A percentile compares a stretch with the other conserved stretches of the same genome.
Evolutionary conservation across 2,329 filamentous ascomycete genomes (phyloP).

Genomic region (Rosellinia necatrix): DNA sequence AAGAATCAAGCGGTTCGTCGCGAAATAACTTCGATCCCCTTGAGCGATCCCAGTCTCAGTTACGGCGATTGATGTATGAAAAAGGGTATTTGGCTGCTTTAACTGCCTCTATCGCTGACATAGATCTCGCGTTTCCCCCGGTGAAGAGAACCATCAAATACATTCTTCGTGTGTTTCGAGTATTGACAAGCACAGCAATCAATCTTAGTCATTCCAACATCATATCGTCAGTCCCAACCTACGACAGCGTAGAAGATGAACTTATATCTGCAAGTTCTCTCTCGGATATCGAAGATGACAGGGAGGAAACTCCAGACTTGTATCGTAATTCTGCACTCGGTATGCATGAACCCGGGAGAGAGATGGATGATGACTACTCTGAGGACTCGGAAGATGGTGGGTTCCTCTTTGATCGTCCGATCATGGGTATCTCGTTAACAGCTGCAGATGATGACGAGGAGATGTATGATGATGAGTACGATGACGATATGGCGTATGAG

Average conservation of each 20-base stretch:
- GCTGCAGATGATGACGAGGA: conserved; percentile 74
- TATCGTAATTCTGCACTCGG: conserved; percentile 96
- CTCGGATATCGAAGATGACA: conserved; percentile 82
- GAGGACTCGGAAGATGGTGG: conserved; percentile 70
- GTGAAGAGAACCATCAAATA: conserved; percentile 96
- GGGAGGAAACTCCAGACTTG: conserved; percentile 94
- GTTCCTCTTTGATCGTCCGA: background rate
- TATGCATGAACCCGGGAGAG: conserved; percentile 82
- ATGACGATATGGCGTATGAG: conserved; percentile 89
- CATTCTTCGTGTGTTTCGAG: conserved; percentile 86
- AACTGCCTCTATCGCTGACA: conserved; percentile 89
- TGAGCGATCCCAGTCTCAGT: conserved; percentile 73
- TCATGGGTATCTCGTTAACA: conserved; percentile 14
- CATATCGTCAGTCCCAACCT: conserved; percentile 67
- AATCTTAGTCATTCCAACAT: conserved; percentile 82
- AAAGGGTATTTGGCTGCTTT: conserved; percentile 91
- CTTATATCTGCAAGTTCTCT: conserved; percentile 86
- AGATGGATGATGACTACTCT: conserved; percentile 74
- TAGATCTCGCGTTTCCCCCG: conserved; percentile 91
- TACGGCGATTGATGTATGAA: conserved; percentile 96
- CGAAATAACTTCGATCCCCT: conserved; percentile 42
- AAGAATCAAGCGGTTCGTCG: conserved; percentile 51
- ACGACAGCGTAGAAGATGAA: conserved; percentile 78
- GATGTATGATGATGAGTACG: conserved; percentile 91
- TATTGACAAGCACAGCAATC: conserved; percentile 85